phyloP scores from a whole-genome alignment of 2,329 filamentous ascomycete genomes.

The Sporothrix phasma region DNA sequence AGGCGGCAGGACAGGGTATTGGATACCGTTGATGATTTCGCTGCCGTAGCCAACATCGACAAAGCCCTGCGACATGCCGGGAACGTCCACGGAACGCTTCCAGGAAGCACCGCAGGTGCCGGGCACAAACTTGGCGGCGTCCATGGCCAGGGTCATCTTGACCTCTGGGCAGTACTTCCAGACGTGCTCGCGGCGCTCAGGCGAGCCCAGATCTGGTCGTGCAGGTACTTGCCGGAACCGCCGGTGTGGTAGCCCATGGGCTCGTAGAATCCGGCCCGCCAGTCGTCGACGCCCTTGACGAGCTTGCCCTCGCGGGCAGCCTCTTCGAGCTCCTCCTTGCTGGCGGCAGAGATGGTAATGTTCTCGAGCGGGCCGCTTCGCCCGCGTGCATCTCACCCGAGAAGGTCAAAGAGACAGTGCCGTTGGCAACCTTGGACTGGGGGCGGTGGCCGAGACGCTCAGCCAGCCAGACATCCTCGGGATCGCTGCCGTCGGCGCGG shows the following conservation, averaged over 20 bases:
- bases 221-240: conserved; percentile 36
- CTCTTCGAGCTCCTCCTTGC: conserved; percentile 20
- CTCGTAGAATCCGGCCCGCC: conserved; percentile 43
- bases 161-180: conserved; percentile 50
- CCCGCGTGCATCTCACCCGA: conserved; percentile 40
- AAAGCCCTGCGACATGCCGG: conserved; percentile 16
- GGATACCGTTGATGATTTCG: conserved; percentile 32
- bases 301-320: conserved; percentile 26
- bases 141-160: conserved; percentile 48
- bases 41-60: conserved; percentile 28
- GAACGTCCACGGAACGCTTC: conserved; percentile 31
- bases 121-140: conserved; percentile 40
- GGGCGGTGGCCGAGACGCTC: conserved; percentile 42
- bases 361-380: conserved; percentile 19
- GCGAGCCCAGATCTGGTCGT: conserved; percentile 39
- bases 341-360: conserved; percentile 20
- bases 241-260: conserved; percentile 52
- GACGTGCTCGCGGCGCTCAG: conserved; percentile 38
- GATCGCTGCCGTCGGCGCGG: conserved; percentile 34
- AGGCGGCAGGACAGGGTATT: conserved; percentile 32
- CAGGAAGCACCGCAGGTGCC: conserved; percentile 37
- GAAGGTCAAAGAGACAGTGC: conserved; percentile 38
- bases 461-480: conserved; percentile 48
- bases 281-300: conserved; percentile 37
- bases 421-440: conserved; percentile 40